Evolutionary conservation across 768 basidiomycete genomes (phyloP).

Genomic region (Hericium rajendrae): DNA sequence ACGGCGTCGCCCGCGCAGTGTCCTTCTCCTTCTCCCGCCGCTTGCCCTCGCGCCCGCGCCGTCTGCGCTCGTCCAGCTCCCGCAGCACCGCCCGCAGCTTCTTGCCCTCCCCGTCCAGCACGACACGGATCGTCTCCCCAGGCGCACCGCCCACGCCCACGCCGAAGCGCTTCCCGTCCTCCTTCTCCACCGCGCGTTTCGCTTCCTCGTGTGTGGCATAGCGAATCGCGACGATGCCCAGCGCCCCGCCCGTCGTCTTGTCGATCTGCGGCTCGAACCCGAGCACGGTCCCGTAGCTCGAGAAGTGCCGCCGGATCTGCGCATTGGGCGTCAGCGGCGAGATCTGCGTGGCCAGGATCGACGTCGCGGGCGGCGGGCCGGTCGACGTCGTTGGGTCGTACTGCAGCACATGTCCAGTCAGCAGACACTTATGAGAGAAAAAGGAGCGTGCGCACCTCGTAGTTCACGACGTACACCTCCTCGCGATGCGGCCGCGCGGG

Average conservation of each 20-base stretch:
- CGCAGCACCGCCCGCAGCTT: slow-evolving; percentile 55
- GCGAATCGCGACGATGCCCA: slow-evolving; percentile 74
- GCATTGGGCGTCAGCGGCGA: slow-evolving; percentile 61
- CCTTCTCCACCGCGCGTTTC: slow-evolving; percentile 49
- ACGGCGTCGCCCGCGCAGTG: slow-evolving; percentile 2
- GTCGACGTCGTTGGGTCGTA: slow-evolving; percentile 59
- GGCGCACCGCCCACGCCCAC: slow-evolving; percentile 31
- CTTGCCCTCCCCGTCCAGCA: slow-evolving; percentile 69
- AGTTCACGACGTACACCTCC: slow-evolving; percentile 38
- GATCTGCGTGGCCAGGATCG: slow-evolving; percentile 64
- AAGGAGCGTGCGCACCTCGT: slow-evolving; percentile 38
- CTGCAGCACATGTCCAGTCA: slow-evolving; percentile 32
- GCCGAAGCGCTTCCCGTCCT: slow-evolving; percentile 55
- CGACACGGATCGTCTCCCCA: slow-evolving; percentile 58
- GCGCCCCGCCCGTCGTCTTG: slow-evolving; percentile 64
- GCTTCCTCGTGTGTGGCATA: slow-evolving; percentile 63
- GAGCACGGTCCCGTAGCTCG: slow-evolving; percentile 46
- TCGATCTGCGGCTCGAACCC: slow-evolving; percentile 76
- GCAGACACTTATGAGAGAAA: neutral
- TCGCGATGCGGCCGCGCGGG: slow-evolving; percentile 23
- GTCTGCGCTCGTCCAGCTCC: slow-evolving; percentile 46
- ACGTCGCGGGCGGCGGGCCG: slow-evolving; percentile 62
- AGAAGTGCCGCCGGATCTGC: slow-evolving; percentile 58
- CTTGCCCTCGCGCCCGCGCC: slow-evolving; percentile 38
- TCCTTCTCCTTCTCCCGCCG: slow-evolving; percentile 30